Evolutionary conservation across 1,139 yeast species (phyloP).

Genomic region (Keqinozyma sinolaborantium): DNA sequence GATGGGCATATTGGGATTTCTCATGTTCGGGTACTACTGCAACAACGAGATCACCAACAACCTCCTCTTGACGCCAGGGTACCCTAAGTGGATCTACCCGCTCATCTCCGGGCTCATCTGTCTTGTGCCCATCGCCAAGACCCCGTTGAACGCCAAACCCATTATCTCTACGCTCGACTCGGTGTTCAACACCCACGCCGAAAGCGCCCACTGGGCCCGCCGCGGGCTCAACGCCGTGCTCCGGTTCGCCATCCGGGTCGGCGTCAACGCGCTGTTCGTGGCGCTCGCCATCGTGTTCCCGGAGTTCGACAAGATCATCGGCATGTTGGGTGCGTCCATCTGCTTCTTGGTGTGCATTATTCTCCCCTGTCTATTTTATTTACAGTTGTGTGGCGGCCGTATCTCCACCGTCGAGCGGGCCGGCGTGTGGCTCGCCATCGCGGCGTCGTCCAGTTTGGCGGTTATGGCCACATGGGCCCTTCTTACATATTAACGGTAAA

Average conservation of each 20-base stretch:
- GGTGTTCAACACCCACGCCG: constrained; percentile 19
- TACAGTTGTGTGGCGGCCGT: constrained; percentile 31
- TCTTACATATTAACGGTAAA: constrained; percentile 15
- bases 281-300: constrained; percentile 51
- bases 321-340: constrained; percentile 54
- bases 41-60: constrained; percentile 83
- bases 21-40: constrained; percentile 81
- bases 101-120: constrained; percentile 71
- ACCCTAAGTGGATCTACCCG: constrained; percentile 64
- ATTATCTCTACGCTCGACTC: constrained; percentile 62
- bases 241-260: constrained; percentile 30
- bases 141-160: constrained; percentile 86
- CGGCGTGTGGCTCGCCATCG: constrained; percentile 18
- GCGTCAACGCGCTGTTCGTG: constrained; percentile 51
- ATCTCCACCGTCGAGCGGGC: constrained; percentile 20
- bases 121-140: constrained; percentile 79
- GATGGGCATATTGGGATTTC: constrained; percentile 77
- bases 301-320: constrained; percentile 55
- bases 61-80: constrained; percentile 65
- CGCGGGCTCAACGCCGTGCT: constrained; percentile 10
- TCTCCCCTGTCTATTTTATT: constrained; percentile 52
- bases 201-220: constrained; percentile 9
- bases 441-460: constrained; percentile 25
- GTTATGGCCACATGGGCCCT: constrained; percentile 41
- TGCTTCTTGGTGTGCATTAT: constrained; percentile 56